These are phyloP conservation scores for Macadamia tetraphylla DNA, from an alignment of 164 flowering plant genomes.

Conservation along the genomic window DNA sequence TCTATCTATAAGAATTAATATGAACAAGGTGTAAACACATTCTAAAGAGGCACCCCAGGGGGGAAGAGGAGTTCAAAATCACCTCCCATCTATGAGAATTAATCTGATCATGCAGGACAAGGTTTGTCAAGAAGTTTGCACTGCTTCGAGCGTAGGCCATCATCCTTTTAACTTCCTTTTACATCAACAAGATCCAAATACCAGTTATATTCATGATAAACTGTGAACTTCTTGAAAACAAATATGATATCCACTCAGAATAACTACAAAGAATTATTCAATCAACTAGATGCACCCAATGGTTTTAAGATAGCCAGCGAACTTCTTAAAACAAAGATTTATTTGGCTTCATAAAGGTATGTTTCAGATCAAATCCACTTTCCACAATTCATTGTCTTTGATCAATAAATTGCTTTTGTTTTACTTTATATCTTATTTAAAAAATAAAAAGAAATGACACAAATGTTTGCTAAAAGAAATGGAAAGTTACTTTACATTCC, in stretches of 20 bases:
- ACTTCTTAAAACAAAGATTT: too few relatives aligned
- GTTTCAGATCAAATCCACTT: too few relatives aligned
- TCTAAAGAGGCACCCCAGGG: too few relatives aligned
- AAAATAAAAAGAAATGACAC: too few relatives aligned
- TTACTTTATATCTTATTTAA: too few relatives aligned
- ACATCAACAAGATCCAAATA: conserved; percentile 13
- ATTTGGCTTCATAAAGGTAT: too few relatives aligned
- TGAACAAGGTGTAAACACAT: conserved; percentile 13
- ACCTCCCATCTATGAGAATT: conserved; percentile 83
- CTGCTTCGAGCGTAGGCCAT: conserved; percentile 85
- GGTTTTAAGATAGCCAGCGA: background rate
- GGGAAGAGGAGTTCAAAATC: conserved; percentile 11
- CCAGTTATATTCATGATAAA: background rate
- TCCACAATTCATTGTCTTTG: too few relatives aligned
- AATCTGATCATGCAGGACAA: conserved; percentile 42
- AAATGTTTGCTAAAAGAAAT: too few relatives aligned
- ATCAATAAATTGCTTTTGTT: too few relatives aligned
- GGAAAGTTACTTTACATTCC: too few relatives aligned
- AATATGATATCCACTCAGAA: background rate
- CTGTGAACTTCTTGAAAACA: conserved; percentile 1
- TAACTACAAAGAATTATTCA: background rate
- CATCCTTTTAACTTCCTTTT: conserved; percentile 73
- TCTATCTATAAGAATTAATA: conserved; percentile 56
- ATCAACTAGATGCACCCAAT: background rate
- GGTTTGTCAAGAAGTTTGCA: conserved; percentile 58